Evolutionary conservation across 768 basidiomycete genomes (phyloP).

Genomic region (Epithele typhae): DNA sequence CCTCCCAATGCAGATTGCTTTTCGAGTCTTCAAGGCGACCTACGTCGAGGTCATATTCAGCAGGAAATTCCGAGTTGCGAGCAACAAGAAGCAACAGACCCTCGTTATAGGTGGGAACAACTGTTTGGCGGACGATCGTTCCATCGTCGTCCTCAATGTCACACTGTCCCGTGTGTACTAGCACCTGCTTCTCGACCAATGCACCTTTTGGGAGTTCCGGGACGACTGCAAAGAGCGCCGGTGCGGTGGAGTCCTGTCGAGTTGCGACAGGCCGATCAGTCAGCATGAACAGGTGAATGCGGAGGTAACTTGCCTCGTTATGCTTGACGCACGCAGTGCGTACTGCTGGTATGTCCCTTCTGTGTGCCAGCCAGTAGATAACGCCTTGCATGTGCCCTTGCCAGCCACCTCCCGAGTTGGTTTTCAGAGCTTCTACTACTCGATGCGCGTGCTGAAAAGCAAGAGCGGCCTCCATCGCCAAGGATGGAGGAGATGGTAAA

Average conservation of each 20-base stretch:
- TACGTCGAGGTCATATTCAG: not conserved
- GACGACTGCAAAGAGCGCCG: slow-evolving; percentile 57
- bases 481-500: slow-evolving; percentile 55
- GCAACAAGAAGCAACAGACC: slow-evolving; percentile 27
- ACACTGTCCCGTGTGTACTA: slow-evolving; percentile 64
- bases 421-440: slow-evolving; percentile 56
- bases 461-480: slow-evolving; percentile 66
- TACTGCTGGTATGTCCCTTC: slow-evolving; percentile 34
- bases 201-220: slow-evolving; percentile 69
- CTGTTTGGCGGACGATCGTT: slow-evolving; percentile 32
- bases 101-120: slow-evolving; percentile 35
- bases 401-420: slow-evolving; percentile 54
- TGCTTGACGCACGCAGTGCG: slow-evolving; percentile 34
- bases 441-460: slow-evolving; percentile 76
- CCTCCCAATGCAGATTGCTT: slow-evolving; percentile 40
- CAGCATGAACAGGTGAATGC: slow-evolving; percentile 1
- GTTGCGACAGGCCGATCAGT: too few relatives aligned
- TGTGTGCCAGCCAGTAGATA: slow-evolving; percentile 68
- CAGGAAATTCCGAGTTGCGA: too few relatives aligned
- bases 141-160: slow-evolving; percentile 43
- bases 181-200: slow-evolving; percentile 69
- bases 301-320: slow-evolving; percentile 16
- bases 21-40: not conserved
- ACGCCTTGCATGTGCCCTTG: slow-evolving; percentile 55
- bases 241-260: slow-evolving; percentile 22